Evolutionary conservation across 352 stramenopile species (phyloP), one percentile per base, ranked within the genome.

Genomic region (Phytophthora vignae): DNA sequence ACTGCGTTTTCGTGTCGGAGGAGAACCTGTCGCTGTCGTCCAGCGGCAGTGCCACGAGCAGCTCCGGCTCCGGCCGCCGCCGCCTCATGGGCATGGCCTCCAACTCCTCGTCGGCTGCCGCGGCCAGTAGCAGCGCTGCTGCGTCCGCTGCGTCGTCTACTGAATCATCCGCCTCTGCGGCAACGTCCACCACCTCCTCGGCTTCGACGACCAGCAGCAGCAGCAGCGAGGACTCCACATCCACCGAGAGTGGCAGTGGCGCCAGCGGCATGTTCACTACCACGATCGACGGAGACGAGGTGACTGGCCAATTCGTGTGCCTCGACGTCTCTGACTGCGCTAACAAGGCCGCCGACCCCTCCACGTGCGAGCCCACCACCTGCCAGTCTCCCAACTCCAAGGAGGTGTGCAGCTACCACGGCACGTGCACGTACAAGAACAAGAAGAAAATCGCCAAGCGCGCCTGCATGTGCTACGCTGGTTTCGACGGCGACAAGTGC

Each of bases 1-100:
- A 96, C 71, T 96, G 89, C 57, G 77, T 96, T 3, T 93, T 96
- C 29, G 85, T 93, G 27, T 82, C 87, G 14, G 85, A 93, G 73
- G 79, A 92, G 56, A 74, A 61, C 19, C 14, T 79, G 19, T 66
- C 49, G 6, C 50, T 73, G 49, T 77, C 58, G 25, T 71, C 57
- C n/a, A 77, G 74, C 11, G 63, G 53, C 36, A 71, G 54, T 29
- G 61, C 42, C 40, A 73, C 61, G 22, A 72, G 60, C 33, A 42
- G 67, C 29, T 78, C 76, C 14, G 60, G 58, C 5, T 66, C 53
- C 4, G 46, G 27, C 11, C 63, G 66, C 36, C 75, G 70, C 46
- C 71, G 71, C 44, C 60, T 79, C 10, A 71, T 74, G 59, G 59
- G n/a, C 9, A 42, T 44, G 25, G 65, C 54, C 25, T 69, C 55